Evolutionary conservation across 148 eudicot species (phyloP).

Genomic region (Limonium bicolor): DNA sequence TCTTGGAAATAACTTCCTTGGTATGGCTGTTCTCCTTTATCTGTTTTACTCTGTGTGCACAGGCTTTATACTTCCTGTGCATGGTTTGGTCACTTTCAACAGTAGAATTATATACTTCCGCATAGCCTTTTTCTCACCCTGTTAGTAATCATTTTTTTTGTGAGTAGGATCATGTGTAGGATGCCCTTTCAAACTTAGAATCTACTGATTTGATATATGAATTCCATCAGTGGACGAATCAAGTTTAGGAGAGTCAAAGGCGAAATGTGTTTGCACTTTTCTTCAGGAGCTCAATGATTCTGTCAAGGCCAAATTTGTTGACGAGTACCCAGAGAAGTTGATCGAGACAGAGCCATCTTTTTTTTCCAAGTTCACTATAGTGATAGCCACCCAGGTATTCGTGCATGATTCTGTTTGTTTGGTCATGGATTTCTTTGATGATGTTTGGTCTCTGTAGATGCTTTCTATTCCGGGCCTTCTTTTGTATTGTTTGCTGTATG

Average conservation of each 20-base stretch:
- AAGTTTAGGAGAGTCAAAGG: constrained; percentile 81
- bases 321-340: constrained; percentile 60
- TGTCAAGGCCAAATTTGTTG: constrained; percentile 82
- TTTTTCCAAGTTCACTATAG: constrained; percentile 84
- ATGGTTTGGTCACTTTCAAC: background rate
- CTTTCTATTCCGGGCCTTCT: too few species aligned
- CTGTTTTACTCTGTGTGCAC: constrained; percentile 1
- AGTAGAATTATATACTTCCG: too few species aligned
- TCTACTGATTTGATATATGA: constrained; percentile 5
- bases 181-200: too few species aligned
- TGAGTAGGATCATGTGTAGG: too few species aligned
- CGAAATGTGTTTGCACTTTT: constrained; percentile 76
- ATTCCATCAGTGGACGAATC: constrained; percentile 57
- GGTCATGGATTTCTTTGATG: background rate
- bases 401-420: constrained; percentile 4
- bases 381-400: constrained; percentile 86
- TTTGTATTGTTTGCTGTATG: background rate
- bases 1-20: constrained; percentile 93
- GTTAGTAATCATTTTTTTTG: too few species aligned
- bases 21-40: constrained; percentile 22
- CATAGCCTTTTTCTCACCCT: too few species aligned
- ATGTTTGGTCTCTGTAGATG: too few species aligned
- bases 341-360: constrained; percentile 77
- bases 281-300: constrained; percentile 98
- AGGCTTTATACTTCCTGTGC: background rate